Base-by-base conservation (phyloP, 2,329 filamentous ascomycete species). In the Cryphonectria naterciae region DNA sequence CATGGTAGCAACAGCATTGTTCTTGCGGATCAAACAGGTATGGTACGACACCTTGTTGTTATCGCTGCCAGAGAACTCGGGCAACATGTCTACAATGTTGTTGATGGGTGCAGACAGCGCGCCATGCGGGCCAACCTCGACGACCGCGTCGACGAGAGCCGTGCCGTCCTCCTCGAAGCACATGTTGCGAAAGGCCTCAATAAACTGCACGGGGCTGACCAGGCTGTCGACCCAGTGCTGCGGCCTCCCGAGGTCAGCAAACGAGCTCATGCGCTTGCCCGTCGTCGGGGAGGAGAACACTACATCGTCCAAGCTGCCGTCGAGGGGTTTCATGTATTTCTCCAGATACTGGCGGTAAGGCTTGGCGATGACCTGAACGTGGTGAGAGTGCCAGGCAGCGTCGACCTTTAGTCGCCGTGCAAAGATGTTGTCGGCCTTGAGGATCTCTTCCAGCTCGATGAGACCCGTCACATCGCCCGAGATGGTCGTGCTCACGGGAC, bases 301-400 rank as follows among this genome's bases (percentile, higher is more conserved):
- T 4, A 58, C 28, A 5, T 35, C 54, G 15, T 58, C 25, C 28
- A 58, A 10, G 28, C 7, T 32, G 5, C 54, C 54, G 28, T 58
- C 13, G 13, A 58, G 54, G 7, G 54, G 54, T 19, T 35, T 58
- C 54, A 58, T 58, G 15, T 58, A 58, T 19, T 58, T 61, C 19
- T 25, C 28, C 8, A 80, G 19, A 69, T 70, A 0, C 72, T 71
- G 0, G 74, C 74, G 10, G 64, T 72, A 71, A 15, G 37, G 28
- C 5, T 71, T 58, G 6, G 66, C 67, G 4, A 78, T 62, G 4
- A 65, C 60, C 25, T 73, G 46, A 74, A 81, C 79, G 11, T 78
- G 75, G 25, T 73, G 71, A 0, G 79, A 80, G 65, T 81, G 79
- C 67, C 79, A 80, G 2, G 78, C 77, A 1, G 74, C 73, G 3